Conservation (phyloP, 83 land plant species). For the Isoetes engelmannii region DNA sequence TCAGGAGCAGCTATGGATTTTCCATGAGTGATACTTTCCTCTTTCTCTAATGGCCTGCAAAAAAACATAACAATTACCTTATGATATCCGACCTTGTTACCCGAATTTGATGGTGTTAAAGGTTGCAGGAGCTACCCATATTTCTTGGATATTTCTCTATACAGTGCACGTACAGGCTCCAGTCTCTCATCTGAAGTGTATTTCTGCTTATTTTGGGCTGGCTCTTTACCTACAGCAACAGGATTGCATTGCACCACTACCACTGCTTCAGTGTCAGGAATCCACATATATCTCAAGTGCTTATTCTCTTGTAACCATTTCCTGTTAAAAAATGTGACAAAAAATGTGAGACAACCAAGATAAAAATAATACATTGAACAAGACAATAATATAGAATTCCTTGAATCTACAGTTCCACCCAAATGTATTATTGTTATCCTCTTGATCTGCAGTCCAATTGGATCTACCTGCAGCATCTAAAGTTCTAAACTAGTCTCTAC, state of each 20-base stretch:
- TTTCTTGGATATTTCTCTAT: conserved; percentile 47
- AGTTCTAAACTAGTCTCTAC: no score
- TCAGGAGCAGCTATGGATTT: not conserved
- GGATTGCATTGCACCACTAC: conserved; percentile 93
- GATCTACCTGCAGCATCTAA: no score
- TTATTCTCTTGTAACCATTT: conserved; percentile 87
- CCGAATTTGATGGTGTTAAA: no score
- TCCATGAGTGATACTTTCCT: not conserved
- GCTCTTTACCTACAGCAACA: conserved; percentile 71
- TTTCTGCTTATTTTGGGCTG: conserved; percentile 55
- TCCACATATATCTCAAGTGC: conserved; percentile 90
- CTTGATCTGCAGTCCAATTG: no score
- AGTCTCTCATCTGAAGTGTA: conserved; percentile 66
- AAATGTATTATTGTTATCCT: no score
- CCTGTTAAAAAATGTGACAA: conserved; percentile 29
- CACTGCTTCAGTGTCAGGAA: conserved; percentile 85
- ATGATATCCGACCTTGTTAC: no score
- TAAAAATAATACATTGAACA: not conserved
- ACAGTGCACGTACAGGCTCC: conserved; percentile 63
- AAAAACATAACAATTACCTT: not conserved
- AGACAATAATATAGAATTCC: not conserved
- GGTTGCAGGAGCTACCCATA: conserved; percentile 43
- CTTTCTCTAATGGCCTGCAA: not conserved
- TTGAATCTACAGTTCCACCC: no score
- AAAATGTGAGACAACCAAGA: not conserved